Evolutionary conservation across 2,329 filamentous ascomycete genomes (phyloP).

Genomic region (Furcasterigmium sp.): DNA sequence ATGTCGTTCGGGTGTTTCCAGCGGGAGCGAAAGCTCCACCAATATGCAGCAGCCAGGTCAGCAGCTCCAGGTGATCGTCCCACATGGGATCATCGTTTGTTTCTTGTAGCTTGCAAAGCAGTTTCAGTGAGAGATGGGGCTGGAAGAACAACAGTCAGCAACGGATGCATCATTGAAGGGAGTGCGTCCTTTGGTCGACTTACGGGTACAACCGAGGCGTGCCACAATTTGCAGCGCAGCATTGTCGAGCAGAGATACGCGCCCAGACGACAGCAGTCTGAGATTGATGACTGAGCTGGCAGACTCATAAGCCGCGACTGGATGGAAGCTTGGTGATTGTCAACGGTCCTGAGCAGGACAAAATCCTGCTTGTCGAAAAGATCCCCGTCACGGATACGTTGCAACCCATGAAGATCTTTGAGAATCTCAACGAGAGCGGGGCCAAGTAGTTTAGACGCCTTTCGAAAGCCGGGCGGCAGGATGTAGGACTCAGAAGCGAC

Average conservation of each 20-base stretch:
- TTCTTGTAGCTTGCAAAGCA: constrained; percentile 25
- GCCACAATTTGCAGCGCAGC: constrained; percentile 35
- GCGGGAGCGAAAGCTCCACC: constrained; percentile 30
- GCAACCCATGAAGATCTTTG: constrained; percentile 30
- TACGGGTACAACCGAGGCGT: constrained; percentile 30
- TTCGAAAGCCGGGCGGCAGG: constrained; percentile 27
- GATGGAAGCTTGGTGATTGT: constrained; percentile 35
- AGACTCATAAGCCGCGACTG: constrained; percentile 29
- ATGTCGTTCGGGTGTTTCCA: constrained; percentile 20
- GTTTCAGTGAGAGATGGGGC: constrained; percentile 22
- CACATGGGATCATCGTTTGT: constrained; percentile 20
- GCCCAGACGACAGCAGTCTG: constrained; percentile 29
- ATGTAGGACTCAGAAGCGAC: constrained; percentile 20
- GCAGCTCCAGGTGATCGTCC: constrained; percentile 23
- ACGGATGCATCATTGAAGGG: not conserved
- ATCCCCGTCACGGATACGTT: constrained; percentile 27
- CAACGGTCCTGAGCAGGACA: constrained; percentile 23
- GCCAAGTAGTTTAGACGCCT: constrained; percentile 15
- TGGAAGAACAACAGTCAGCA: constrained; percentile 10
- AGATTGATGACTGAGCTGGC: constrained; percentile 13
- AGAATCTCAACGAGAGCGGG: constrained; percentile 28
- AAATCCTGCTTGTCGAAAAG: constrained; percentile 11
- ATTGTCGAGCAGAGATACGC: constrained; percentile 34
- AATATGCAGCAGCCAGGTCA: constrained; percentile 29
- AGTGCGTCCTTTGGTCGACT: constrained; percentile 10